These are phyloP conservation scores for Colletotrichum horii DNA, from an alignment of 2,329 filamentous ascomycete genomes.

Conservation along the genomic window DNA sequence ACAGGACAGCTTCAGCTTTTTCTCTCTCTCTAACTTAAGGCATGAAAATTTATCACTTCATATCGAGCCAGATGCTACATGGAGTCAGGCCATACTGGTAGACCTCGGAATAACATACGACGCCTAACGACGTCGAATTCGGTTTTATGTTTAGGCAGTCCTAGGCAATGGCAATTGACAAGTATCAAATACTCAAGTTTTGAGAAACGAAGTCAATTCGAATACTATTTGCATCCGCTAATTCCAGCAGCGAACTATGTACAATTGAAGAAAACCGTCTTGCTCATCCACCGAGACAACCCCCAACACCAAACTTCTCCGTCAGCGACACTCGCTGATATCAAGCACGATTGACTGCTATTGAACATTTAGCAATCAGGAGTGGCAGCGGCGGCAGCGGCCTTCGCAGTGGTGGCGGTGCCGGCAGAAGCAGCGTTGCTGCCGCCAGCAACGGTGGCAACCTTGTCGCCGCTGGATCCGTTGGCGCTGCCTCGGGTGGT, in stretches of 20 bases:
- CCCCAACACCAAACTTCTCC: background rate
- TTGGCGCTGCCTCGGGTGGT: constrained; percentile 17
- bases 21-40: background rate
- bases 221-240: background rate
- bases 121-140: background rate
- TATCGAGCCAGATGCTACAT: background rate
- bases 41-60: background rate
- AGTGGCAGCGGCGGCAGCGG: background rate
- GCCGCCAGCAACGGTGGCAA: background rate
- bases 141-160: too few species aligned
- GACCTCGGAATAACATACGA: background rate
- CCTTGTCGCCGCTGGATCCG: constrained; percentile 10
- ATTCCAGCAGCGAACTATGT: constrained; percentile 7
- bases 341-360: background rate
- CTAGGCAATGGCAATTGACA: too few species aligned
- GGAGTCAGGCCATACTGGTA: too few species aligned
- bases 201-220: background rate
- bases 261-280: background rate
- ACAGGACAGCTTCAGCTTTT: background rate
- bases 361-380: background rate
- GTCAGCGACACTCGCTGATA: background rate
- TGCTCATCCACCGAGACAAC: background rate
- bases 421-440: background rate
- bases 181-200: background rate
- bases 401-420: background rate